phyloP scores from a whole-genome alignment of 495 filamentous ascomycete species.

The Neurospora sp. region DNA sequence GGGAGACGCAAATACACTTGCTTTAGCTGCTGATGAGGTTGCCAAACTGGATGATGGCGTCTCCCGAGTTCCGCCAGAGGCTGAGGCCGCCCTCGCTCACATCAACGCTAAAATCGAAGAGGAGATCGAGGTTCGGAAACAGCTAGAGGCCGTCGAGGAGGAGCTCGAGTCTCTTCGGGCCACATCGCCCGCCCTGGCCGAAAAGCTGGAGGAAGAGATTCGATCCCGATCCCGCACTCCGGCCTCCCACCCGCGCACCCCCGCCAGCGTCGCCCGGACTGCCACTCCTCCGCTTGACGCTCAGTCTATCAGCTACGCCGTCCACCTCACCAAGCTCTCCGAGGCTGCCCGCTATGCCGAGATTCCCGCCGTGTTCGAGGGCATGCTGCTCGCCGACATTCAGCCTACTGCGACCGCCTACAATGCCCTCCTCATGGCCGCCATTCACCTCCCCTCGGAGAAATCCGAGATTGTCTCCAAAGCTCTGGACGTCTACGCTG shows the following conservation, averaged over 20 bases:
- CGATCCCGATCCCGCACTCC: slow-evolving; percentile 31
- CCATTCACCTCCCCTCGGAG: slow-evolving; percentile 60
- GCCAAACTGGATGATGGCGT: slow-evolving; percentile 6
- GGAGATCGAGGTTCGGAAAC: slow-evolving; percentile 36
- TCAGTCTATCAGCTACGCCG: slow-evolving; percentile 59
- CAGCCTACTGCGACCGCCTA: slow-evolving; percentile 75
- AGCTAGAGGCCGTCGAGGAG: slow-evolving; percentile 37
- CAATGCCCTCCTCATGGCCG: slow-evolving; percentile 78
- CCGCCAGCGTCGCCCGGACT: slow-evolving; percentile 29
- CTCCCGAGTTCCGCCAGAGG: slow-evolving; percentile 20
- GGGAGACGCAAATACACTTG: slow-evolving; percentile 36
- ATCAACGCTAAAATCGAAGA: slow-evolving; percentile 40
- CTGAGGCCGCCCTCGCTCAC: slow-evolving; percentile 35
- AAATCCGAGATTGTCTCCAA: slow-evolving; percentile 75
- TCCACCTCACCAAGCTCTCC: slow-evolving; percentile 63
- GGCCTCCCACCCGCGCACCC: slow-evolving; percentile 29
- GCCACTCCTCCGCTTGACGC: slow-evolving; percentile 39
- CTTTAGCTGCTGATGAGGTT: slow-evolving; percentile 19
- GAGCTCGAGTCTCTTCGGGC: slow-evolving; percentile 28
- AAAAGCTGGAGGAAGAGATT: slow-evolving; percentile 27
- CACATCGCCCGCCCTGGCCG: slow-evolving; percentile 25
- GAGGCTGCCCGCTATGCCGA: slow-evolving; percentile 62
- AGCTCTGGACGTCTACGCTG: slow-evolving; percentile 87
- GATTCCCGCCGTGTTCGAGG: slow-evolving; percentile 81
- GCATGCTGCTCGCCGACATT: slow-evolving; percentile 67